Evolutionary conservation across 352 stramenopile genomes (phyloP).

Genomic region (Elongisporangium prolatum): DNA sequence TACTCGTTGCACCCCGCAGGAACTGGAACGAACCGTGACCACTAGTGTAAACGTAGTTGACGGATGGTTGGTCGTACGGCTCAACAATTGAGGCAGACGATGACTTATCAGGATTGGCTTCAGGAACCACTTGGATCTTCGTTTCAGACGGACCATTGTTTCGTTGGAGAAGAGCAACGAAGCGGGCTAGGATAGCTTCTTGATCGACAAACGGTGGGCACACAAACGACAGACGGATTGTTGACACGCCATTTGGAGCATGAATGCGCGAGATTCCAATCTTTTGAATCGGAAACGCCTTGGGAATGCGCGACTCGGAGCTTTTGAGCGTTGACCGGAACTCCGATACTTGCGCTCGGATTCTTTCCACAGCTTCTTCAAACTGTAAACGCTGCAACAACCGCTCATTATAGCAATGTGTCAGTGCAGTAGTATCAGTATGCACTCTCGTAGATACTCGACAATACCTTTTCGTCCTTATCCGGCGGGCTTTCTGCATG

Average conservation of each 20-base stretch:
- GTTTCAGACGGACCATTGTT: conserved; percentile 8
- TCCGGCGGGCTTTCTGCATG: conserved; percentile 19
- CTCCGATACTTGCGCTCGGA: conserved; percentile 71
- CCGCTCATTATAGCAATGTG: conserved; percentile 1
- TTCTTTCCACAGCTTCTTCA: conserved; percentile 52
- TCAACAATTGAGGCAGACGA: conserved; percentile 58
- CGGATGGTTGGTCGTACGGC: conserved; percentile 61
- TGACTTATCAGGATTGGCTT: conserved; percentile 14
- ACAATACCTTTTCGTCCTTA: conserved; percentile 24
- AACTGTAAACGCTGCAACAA: conserved; percentile 52
- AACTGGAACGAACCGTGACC: conserved; percentile 84
- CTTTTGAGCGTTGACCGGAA: conserved; percentile 75
- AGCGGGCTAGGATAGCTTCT: conserved; percentile 65
- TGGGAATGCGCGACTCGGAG: conserved; percentile 62
- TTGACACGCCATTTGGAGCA: conserved; percentile 77
- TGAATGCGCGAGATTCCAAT: conserved; percentile 76
- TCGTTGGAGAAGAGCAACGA: conserved; percentile 54
- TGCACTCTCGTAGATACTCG: not conserved
- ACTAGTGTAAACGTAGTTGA: conserved; percentile 69
- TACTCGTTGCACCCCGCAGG: conserved; percentile 40
- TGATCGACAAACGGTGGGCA: conserved; percentile 74
- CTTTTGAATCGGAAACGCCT: conserved; percentile 78
- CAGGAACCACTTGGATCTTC: conserved; percentile 55
- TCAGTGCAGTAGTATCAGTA: not conserved
- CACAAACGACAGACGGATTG: conserved; percentile 79